phyloP scores from a whole-genome alignment of 1,284 basidiomycete species.

The Cutaneotrichosporon daszewskae region DNA sequence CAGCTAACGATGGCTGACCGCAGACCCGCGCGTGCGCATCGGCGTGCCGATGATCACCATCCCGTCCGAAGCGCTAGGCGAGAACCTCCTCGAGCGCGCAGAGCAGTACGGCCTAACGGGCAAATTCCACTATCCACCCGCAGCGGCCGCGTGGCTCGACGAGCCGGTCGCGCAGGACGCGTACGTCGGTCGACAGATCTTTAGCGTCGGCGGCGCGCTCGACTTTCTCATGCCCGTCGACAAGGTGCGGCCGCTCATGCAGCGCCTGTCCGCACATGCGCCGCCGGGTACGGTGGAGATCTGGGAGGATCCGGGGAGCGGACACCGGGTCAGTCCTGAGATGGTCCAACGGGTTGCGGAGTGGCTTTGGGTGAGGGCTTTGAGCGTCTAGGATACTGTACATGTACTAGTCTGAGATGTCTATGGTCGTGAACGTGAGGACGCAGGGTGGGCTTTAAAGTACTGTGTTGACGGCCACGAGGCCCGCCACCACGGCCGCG shows the following conservation, averaged over 20 bases:
- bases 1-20: neutral
- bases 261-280: too few relatives aligned
- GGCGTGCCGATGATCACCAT: conserved; percentile 9
- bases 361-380: conserved; percentile 41
- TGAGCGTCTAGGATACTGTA: too few relatives aligned
- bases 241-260: conserved; percentile 3
- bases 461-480: too few relatives aligned
- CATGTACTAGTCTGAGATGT: too few relatives aligned
- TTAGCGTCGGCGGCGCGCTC: conserved; percentile 57
- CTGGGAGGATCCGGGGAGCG: conserved; percentile 40
- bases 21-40: conserved; percentile 50
- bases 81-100: conserved; percentile 53
- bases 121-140: conserved; percentile 19
- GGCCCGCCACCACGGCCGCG: too few relatives aligned
- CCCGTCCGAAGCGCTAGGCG: conserved; percentile 4
- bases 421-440: too few relatives aligned
- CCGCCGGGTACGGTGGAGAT: conserved; percentile 25
- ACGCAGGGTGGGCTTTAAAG: too few relatives aligned
- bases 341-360: conserved; percentile 42
- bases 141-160: conserved; percentile 38
- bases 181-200: conserved; percentile 62
- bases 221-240: conserved; percentile 41
- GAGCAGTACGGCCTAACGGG: conserved; percentile 61
- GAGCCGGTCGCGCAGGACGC: conserved; percentile 42
- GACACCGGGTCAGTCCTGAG: conserved; percentile 43